Percentiles rank a stretch among this genome's conserved stretches.
These are phyloP conservation scores for Starmerella geochares DNA, from an alignment of 805 yeast species.

Conservation along the genomic window DNA sequence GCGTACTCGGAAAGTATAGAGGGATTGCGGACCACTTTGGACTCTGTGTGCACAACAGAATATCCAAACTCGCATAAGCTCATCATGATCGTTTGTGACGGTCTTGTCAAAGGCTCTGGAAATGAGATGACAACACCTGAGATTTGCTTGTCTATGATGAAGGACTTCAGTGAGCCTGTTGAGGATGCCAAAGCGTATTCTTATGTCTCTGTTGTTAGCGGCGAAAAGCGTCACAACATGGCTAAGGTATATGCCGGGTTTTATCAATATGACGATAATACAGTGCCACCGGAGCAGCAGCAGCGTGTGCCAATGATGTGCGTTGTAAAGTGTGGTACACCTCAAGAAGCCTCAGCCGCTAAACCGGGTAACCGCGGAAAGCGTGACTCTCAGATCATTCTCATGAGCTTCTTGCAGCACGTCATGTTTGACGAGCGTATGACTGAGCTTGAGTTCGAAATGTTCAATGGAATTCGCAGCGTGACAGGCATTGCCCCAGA, in stretches of 20 bases:
- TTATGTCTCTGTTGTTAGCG: constrained; percentile 91
- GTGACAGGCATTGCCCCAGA: constrained; percentile 79
- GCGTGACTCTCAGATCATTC: constrained; percentile 83
- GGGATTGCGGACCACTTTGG: constrained; percentile 78
- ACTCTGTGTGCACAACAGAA: constrained; percentile 88
- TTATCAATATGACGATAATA: constrained; percentile 68
- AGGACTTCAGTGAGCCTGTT: constrained; percentile 55
- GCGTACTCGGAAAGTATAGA: constrained; percentile 89
- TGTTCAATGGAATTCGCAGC: constrained; percentile 64
- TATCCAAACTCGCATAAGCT: constrained; percentile 92
- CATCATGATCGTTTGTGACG: constrained; percentile 81
- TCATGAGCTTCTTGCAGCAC: constrained; percentile 82
- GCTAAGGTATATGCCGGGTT: constrained; percentile 94
- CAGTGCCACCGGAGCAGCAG: constrained; percentile 71
- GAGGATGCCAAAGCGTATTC: constrained; percentile 75
- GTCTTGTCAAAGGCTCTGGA: constrained; percentile 88
- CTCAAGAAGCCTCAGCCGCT: constrained; percentile 51
- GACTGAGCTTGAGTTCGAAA: constrained; percentile 79
- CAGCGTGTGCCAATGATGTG: constrained; percentile 68
- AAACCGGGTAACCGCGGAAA: constrained; percentile 94
- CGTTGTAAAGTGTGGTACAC: constrained; percentile 82
- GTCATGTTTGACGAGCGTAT: constrained; percentile 87
- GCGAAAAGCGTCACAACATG: constrained; percentile 92
- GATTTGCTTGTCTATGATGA: constrained; percentile 77
- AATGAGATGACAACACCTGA: constrained; percentile 84